Conservation (phyloP, 2,329 filamentous ascomycete species). For the Phyllosticta ampelicida region DNA sequence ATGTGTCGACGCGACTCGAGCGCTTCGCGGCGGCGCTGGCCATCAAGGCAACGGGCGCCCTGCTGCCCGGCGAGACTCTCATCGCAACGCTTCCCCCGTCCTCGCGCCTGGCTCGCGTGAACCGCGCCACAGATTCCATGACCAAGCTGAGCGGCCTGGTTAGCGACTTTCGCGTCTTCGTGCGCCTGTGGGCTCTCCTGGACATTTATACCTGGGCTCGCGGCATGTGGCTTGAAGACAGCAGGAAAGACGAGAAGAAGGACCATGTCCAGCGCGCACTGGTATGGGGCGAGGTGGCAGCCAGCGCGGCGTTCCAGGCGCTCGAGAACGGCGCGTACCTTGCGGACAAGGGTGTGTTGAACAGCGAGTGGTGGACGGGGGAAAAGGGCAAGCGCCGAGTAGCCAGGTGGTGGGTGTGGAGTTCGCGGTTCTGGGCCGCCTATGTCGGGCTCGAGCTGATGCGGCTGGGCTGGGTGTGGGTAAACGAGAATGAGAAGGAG, state of each 20-base stretch:
- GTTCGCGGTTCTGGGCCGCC: conserved; percentile 67
- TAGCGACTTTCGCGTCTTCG: conserved; percentile 60
- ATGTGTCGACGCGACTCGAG: conserved; percentile 26
- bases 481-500: conserved; percentile 26
- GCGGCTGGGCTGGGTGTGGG: conserved; percentile 41
- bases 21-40: conserved; percentile 24
- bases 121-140: conserved; percentile 21
- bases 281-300: conserved; percentile 55
- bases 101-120: conserved; percentile 21
- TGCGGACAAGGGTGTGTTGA: conserved; percentile 58
- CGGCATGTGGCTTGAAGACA: conserved; percentile 21
- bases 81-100: conserved; percentile 28
- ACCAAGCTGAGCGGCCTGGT: conserved; percentile 52
- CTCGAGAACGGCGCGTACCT: conserved; percentile 80
- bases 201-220: conserved; percentile 61
- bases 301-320: conserved; percentile 60
- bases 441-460: conserved; percentile 69
- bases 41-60: conserved; percentile 25
- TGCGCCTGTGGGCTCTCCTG: conserved; percentile 66
- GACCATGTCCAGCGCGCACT: conserved; percentile 32
- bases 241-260: conserved; percentile 12
- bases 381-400: conserved; percentile 39
- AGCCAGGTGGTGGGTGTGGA: conserved; percentile 56
- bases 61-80: conserved; percentile 33
- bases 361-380: conserved; percentile 34